Evolutionary conservation across 2,329 filamentous ascomycete genomes (phyloP).

Genomic region (Nigrograna mackinnonii): DNA sequence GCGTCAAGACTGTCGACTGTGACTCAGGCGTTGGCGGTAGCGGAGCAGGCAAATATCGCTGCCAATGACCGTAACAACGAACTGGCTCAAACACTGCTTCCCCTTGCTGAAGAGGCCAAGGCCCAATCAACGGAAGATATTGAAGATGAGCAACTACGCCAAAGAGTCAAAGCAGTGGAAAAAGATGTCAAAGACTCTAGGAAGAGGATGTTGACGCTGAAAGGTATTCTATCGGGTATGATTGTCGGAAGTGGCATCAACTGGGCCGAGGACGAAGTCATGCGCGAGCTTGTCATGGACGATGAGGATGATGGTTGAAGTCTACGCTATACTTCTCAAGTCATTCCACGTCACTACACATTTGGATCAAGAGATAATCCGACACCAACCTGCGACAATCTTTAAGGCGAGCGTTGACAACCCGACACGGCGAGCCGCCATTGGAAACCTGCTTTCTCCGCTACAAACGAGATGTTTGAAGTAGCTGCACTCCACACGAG

Average conservation of each 20-base stretch:
- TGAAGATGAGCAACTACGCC: conserved; percentile 55
- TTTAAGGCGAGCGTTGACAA: no score
- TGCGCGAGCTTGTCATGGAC: conserved; percentile 75
- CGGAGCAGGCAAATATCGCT: conserved; percentile 62
- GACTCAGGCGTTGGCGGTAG: conserved; percentile 56
- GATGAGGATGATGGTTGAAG: conserved; percentile 50
- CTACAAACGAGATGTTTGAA: no score
- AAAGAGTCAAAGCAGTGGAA: conserved; percentile 63
- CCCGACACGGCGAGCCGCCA: no score
- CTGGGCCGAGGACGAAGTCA: conserved; percentile 71
- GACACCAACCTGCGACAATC: no score
- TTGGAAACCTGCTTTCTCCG: no score
- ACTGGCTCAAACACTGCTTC: conserved; percentile 65
- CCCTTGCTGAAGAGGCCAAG: conserved; percentile 62
- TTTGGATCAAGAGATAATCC: no score
- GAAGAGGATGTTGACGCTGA: conserved; percentile 73
- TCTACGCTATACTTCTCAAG: no score
- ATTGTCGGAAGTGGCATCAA: conserved; percentile 82
- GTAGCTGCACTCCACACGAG: no score
- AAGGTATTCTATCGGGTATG: conserved; percentile 76
- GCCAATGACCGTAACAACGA: conserved; percentile 64
- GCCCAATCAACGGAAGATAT: conserved; percentile 58
- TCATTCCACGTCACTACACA: no score
- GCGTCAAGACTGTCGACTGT: conserved; percentile 57
- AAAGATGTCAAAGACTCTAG: conserved; percentile 63